Percentiles rank a stretch among this genome's conserved stretches.
phyloP scores from a whole-genome alignment of 228 moss, liverwort and hornwort genomes.

The Sphagnum magellanicum region DNA sequence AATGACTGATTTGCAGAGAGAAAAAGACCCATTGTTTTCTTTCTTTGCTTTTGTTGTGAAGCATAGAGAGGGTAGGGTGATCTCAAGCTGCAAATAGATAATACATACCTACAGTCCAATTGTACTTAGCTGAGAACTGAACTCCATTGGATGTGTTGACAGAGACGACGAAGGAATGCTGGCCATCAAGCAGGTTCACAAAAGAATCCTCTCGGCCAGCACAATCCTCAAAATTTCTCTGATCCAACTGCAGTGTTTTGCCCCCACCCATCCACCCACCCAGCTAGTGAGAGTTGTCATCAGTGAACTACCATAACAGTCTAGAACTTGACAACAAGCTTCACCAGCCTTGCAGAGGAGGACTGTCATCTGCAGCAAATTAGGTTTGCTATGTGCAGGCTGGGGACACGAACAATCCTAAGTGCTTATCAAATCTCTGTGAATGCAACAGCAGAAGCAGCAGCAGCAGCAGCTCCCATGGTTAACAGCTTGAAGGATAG shows the following conservation, averaged over 20 bases:
- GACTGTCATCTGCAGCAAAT: not conserved
- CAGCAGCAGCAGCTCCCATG: too few species aligned
- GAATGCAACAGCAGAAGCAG: too few species aligned
- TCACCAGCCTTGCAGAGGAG: not conserved
- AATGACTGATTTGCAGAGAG: not conserved
- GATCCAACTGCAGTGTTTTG: conserved; percentile 52
- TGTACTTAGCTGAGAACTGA: conserved; percentile 32
- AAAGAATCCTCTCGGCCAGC: conserved; percentile 33
- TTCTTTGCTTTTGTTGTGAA: not conserved
- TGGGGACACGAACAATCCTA: not conserved
- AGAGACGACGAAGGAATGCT: conserved; percentile 44
- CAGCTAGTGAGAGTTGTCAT: too few species aligned
- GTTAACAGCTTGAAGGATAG: not conserved
- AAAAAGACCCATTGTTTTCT: not conserved
- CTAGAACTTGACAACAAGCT: not conserved
- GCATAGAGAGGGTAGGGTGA: not conserved
- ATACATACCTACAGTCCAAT: conserved; percentile 49
- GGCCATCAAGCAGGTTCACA: conserved; percentile 37
- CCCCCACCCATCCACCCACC: not conserved
- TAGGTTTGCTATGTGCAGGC: not conserved
- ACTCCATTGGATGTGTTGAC: conserved; percentile 42
- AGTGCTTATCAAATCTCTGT: not conserved
- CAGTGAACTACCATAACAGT: too few species aligned
- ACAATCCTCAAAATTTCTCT: conserved; percentile 38
- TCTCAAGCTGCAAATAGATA: conserved; percentile 5